Conservation (phyloP, 441 rosid species). For the Bocquillonia castaneifolia region DNA sequence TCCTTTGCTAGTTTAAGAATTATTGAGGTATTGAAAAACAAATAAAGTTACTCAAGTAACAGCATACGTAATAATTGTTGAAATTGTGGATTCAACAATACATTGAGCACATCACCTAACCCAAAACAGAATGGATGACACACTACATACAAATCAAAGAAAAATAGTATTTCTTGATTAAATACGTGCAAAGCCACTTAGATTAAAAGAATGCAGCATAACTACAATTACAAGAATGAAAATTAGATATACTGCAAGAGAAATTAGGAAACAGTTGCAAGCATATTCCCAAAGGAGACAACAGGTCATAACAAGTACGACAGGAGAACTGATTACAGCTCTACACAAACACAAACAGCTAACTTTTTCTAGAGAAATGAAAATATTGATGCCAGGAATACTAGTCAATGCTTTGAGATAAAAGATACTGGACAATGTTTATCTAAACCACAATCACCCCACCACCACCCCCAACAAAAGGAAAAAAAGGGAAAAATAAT, state of each 20-base stretch:
- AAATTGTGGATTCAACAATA: not conserved
- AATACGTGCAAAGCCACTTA: not conserved
- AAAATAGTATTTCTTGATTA: not conserved
- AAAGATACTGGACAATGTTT: not conserved
- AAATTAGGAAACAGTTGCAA: not conserved
- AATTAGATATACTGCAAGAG: not conserved
- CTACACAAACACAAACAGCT: not conserved
- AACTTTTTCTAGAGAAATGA: not conserved
- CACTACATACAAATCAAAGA: not conserved
- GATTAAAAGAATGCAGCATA: slow-evolving; percentile 1
- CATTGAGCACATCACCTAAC: not conserved
- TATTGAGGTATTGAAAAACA: not conserved
- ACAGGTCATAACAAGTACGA: not conserved
- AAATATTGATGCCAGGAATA: not conserved
- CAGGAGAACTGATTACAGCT: not conserved
- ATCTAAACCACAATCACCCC: no score
- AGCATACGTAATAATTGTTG: not conserved
- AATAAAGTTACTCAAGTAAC: not conserved
- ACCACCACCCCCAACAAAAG: no score
- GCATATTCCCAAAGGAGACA: not conserved
- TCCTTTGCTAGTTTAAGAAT: slow-evolving; percentile 13
- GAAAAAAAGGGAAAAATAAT: no score
- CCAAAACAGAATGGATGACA: not conserved
- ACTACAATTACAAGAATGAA: not conserved
- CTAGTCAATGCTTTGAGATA: slow-evolving; percentile 5